Evolutionary conservation across 2,329 filamentous ascomycete genomes (phyloP), one percentile per base, ranked within the genome.

Genomic region (Neofusicoccum sp.): DNA sequence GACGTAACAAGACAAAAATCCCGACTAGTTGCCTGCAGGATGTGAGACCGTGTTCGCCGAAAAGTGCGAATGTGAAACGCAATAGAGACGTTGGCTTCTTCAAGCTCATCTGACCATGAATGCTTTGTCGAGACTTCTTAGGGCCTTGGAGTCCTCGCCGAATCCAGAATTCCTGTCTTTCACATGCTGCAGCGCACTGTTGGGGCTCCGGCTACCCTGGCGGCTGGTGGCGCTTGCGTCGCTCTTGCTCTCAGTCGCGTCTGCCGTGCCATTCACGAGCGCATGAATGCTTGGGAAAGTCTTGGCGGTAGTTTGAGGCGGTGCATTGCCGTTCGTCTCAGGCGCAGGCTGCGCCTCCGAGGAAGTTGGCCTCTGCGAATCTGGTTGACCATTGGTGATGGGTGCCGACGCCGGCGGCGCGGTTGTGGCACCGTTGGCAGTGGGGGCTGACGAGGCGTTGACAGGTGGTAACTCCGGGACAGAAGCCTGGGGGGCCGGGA

Each of bases 231-330:
- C 71, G 56, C 72, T 71, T 22, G 71, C 74, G 47, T 65, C 66
- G 49, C 65, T 64, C 64, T 67, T 54, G 36, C 74, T 70, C 63
- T 70, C 68, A 22, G 66, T 67, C 22, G 68, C 66, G 22, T 69
- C 70, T 2, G 65, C 28, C 9, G 66, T 70, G 34, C 71, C 74
- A 64, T 79, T 80, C 61, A 81, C 76, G 65, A 81, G 75, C 9
- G 82, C 73, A 14, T 76, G 80, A 63, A 86, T 85, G 66, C 81
- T 84, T 7, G 86, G 86, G 33, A 87, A 84, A 1, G 77, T 77
- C 48, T 74, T 75, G 37, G 73, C 72, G 31, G 71, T 66, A 6
- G 65, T 68, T 29, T 66, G 69, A 22, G 73, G 70, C 1, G 70
- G 65, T 43, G 70, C 67, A 33, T 66, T 56, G 48, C 66, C 67